Base-by-base conservation (phyloP, 2,329 filamentous ascomycete species). In the Thelonectria discophora region DNA sequence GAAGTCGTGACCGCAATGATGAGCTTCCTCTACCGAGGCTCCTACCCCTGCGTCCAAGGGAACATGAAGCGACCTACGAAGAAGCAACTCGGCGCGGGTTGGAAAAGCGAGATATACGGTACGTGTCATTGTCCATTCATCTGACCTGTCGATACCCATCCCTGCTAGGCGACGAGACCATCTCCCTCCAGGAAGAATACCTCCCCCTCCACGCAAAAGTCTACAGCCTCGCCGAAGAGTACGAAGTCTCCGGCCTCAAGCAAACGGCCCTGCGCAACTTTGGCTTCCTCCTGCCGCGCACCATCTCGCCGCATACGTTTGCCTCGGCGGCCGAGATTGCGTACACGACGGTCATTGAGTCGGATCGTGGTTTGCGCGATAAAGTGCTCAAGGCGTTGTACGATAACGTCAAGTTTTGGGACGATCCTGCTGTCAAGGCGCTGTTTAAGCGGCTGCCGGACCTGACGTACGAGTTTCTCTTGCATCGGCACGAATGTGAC, bases 171-270 rank as follows among this genome's bases (percentile, higher is more conserved):
- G 46, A 50, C 8, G 58, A 55, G 42, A 60, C 51, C 11, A 32
- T 48, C 15, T 21, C 57, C 5, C 50, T 59, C 17, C 50, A 59
- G 17, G 57, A 59, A 39, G 40, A 60, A 30, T 61, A 61, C 48
- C 52, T 61, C 13, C 51, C 47, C 48, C 58, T 61, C 18, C 58
- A 61, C 53, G 53, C 58, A 39, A 61, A 61, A 21, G 53, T 61
- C 47, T 61, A 61, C 58, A 47, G 47, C 48, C 18, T 61, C 11
- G 58, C 53, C 32, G 47, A 61, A 20, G 57, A 61, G 48, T 61
- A 61, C 53, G 13, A 30, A 11, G 34, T 61, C 40, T 40, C 46
- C 11, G 48, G 48, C 7, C 58, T 61, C 40, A 61, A 61, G 47
- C 34, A 47, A 32, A 40, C 57, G 48, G 53, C 58, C 2, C 40